Base-by-base conservation (phyloP, 2,329 filamentous ascomycete genomes). In the Eutypella sp. region DNA sequence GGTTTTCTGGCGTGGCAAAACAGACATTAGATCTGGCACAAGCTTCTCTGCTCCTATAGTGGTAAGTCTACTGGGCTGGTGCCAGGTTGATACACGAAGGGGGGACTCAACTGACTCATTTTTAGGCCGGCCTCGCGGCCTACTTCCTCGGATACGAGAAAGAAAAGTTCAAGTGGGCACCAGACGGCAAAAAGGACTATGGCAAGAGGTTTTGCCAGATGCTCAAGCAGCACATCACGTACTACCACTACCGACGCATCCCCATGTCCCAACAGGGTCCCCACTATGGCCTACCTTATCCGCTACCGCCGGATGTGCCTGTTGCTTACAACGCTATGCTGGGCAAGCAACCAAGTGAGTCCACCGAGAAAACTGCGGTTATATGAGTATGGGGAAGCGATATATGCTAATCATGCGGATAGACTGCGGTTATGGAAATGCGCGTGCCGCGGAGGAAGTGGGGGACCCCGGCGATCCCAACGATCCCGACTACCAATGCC, bases 261-360 rank as follows among this genome's bases (percentile, higher is more conserved):
- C 42, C 42, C 6, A 37, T 23, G 33, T 19, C 34, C 5, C 20
- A 44, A 11, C 42, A 37, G 29, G n/a, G 10, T 13, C 7, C 27
- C n/a, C 18, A 20, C 13, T 20, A 23, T 19, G 3, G 8, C 4
- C 20, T 38, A 4, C 42, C 42, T 13, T 44, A 37, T 22, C 11
- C 29, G 10, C 11, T 44, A 3, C 42, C 42, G 9, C 6, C 16
- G 11, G 33, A 44, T 16, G 36, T 44, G n/a, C 34, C 22, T 20
- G 42, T 44, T 7, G 42, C 42, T n/a, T 44, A 44, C 42, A 44
- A 44, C 22, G 33, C n/a, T 19, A 18, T 23, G 9, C n/a, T n/a
- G 6, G 42, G 42, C 15, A 16, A 34, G 10, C 41, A 43, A 34
- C 23, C 5, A n/a, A 11, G 41, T 43, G 18, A 34, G 27, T 25